Conservation (phyloP, 1,284 basidiomycete species). For the Singerocomus inundabilis region DNA sequence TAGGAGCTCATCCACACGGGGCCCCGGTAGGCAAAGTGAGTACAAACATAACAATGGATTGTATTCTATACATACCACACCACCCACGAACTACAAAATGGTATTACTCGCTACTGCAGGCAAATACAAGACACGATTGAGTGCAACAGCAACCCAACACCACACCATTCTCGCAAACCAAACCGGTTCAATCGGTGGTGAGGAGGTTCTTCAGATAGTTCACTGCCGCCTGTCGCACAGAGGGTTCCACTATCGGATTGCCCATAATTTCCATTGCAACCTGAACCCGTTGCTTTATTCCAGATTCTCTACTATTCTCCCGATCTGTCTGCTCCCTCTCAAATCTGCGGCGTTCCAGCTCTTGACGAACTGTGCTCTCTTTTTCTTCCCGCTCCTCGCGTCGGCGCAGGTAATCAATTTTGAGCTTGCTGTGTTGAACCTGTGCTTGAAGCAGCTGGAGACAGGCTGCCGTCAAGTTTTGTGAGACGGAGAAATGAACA, state of each 20-base stretch:
- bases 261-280: slow-evolving; percentile 60
- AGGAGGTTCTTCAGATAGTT: slow-evolving; percentile 69
- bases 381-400: slow-evolving; percentile 62
- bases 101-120: slow-evolving; percentile 11
- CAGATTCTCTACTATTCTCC: slow-evolving; percentile 51
- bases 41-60: too few species aligned
- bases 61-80: too few species aligned
- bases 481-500: slow-evolving; percentile 52
- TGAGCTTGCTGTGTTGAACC: slow-evolving; percentile 56
- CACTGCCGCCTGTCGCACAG: slow-evolving; percentile 60
- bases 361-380: slow-evolving; percentile 48
- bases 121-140: slow-evolving; percentile 9
- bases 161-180: slow-evolving; percentile 13
- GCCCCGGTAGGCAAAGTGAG: too few species aligned
- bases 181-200: slow-evolving; percentile 32
- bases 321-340: slow-evolving; percentile 52
- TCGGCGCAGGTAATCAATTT: slow-evolving; percentile 61
- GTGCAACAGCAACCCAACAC: slow-evolving; percentile 10
- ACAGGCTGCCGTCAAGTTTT: slow-evolving; percentile 55
- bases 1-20: too few species aligned
- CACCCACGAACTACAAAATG: slow-evolving; percentile 2
- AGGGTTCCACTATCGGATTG: slow-evolving; percentile 52
- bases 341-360: slow-evolving; percentile 45
- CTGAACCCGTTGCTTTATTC: slow-evolving; percentile 57
- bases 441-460: slow-evolving; percentile 57